Percentiles rank a stretch among this genome's conserved stretches.
phyloP scores from a whole-genome alignment of 345 rosid species.

The Citrus sp. region DNA sequence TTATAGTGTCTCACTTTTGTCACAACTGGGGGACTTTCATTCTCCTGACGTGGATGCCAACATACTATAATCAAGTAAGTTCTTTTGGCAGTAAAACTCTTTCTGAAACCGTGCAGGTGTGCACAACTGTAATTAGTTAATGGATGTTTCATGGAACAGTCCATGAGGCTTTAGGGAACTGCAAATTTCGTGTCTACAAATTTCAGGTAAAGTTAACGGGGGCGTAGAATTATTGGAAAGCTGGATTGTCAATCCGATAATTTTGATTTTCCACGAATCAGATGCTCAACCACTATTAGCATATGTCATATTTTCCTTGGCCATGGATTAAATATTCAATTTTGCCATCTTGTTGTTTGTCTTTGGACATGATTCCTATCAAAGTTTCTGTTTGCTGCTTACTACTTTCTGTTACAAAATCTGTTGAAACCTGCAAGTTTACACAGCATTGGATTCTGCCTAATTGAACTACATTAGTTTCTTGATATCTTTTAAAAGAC shows the following conservation, averaged over 20 bases:
- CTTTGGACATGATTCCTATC: background rate
- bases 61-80: constrained; percentile 85
- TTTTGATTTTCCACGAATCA: background rate
- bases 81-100: background rate
- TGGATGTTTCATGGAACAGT: background rate
- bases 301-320: no score
- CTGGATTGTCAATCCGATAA: background rate
- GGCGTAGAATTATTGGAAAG: background rate
- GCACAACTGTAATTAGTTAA: background rate
- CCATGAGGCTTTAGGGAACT: background rate
- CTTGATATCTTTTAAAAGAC: constrained; percentile 1
- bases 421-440: background rate
- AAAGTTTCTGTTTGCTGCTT: background rate
- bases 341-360: background rate
- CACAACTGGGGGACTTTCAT: constrained; percentile 97
- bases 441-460: background rate
- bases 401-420: background rate
- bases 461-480: background rate
- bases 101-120: background rate
- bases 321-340: background rate
- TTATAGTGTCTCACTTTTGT: constrained; percentile 78
- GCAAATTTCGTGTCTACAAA: background rate
- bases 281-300: background rate
- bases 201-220: background rate
- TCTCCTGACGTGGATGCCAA: constrained; percentile 97